Evolutionary conservation across 2,329 filamentous ascomycete genomes (phyloP), one percentile per base, ranked within the genome.

Genomic region (Fusarium fracticaudum): DNA sequence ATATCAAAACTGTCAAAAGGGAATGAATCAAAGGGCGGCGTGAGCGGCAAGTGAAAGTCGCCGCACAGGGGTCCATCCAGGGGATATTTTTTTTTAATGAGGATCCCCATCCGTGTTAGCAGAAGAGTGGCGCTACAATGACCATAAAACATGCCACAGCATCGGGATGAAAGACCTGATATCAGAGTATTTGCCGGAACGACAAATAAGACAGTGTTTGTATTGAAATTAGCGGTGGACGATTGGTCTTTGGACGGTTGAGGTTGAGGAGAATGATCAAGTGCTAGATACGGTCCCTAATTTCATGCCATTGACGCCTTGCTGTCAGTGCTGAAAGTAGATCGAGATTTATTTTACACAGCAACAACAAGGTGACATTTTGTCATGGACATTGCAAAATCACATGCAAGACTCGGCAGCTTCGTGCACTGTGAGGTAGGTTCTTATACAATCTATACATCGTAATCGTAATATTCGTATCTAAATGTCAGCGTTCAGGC

Each of bases 1-100:
- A 72, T 65, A 75, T 69, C 64, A 59, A 59, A 65, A 37, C 26
- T 24, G 47, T 44, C 51, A 63, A 55, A 63, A 55, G 48, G 60
- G 64, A 63, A 61, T 54, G 53, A 51, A 64, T 51, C 50, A 60
- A 73, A 75, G 69, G 69, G 73, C 70, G 73, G 70, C 64, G 59
- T 69, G 60, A 61, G 65, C 59, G 64, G 60, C 66, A 54, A 58
- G 53, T 45, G 51, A 71, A 55, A 69, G 59, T 60, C 64, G 68
- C 67, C 50, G 67, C 65, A 65, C 77, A 79, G 76, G 77, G 77
- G 73, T 78, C 69, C 60, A 63, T 78, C 66, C 65, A 63, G 71
- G 67, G 66, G 60, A 67, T 72, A 64, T 76, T 64, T 79, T 79
- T 73, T 79, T 77, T 75, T 76, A 79, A 79, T 78, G 78, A 78